Base-by-base conservation (phyloP, 306 rosid species). In the Vigna nakashimae region DNA sequence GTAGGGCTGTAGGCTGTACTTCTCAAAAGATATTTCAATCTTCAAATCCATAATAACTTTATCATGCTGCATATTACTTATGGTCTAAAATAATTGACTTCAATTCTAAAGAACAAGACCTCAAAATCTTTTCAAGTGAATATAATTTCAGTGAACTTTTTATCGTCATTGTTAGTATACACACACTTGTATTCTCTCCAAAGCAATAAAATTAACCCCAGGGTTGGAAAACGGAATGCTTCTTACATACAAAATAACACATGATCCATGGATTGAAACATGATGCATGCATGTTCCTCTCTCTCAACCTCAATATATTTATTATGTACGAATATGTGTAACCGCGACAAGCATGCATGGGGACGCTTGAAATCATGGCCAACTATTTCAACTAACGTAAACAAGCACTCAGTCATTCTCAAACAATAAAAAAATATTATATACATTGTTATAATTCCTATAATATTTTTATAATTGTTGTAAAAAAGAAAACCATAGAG, bases 191-290 rank as follows among this genome's bases (percentile, higher is more conserved):
- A 34, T 5, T 34, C 0, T 34, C 38, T 1, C 38, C 38, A 34
- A 5, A 34, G 6, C 5, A 34, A 5, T 34, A 34, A 34, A 34
- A 34, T 4, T 34, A 34, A 34, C 6, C 7, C 6, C 0, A 34
- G n/a, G 64, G 49, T 6, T 4, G 40, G 68, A 56, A 5, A 18
- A 57, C 57, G 8, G 76, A 58, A 71, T 51, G 71, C 73, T 51
- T 65, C 79, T 32, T 64, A 15, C 68, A 22, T 12, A 50, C 26
- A 17, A 49, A 30, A 56, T 78, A 40, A 57, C 34, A 17, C 45
- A 13, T 73, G 74, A 57, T 66, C 12, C 71, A 66, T 74, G 49
- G 74, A 22, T 17, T 28, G 58, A 73, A 40, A 40, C 78, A 79
- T 38, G 75, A 18, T 70, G 60, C 78, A 67, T 70, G 85, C 78